These are phyloP conservation scores for Fusarium agapanthi DNA, from an alignment of 2,329 filamentous ascomycete species.

Conservation along the genomic window DNA sequence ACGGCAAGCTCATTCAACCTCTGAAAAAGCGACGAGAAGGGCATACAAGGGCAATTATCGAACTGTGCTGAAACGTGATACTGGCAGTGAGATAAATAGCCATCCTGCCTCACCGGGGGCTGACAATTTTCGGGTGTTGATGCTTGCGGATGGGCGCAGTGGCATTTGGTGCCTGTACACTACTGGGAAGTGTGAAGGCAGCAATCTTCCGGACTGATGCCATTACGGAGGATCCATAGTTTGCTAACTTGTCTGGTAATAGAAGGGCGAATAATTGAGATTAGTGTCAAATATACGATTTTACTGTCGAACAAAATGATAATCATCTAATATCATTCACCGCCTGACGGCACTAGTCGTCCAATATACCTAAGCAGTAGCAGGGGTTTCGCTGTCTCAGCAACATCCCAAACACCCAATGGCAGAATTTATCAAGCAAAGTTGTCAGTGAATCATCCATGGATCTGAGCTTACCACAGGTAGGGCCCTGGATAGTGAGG, in stretches of 20 bases:
- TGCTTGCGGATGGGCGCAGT: background rate
- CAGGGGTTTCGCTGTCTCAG: conserved; percentile 20
- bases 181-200: background rate
- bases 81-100: background rate
- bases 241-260: background rate
- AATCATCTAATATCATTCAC: conserved; percentile 9
- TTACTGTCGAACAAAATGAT: background rate
- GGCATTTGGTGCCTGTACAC: conserved; percentile 1
- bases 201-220: background rate
- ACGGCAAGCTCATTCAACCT: background rate
- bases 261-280: background rate
- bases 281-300: background rate
- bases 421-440: background rate
- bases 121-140: background rate
- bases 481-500: background rate
- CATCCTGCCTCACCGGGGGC: background rate
- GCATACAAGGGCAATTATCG: background rate
- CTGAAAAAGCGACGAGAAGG: background rate
- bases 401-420: conserved; percentile 4
- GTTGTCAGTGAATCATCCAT: background rate
- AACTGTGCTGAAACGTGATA: background rate
- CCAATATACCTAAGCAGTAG: background rate
- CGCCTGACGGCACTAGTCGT: conserved; percentile 4
- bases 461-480: conserved; percentile 7
- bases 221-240: background rate